Conservation (phyloP, 805 yeast species). For the Yarrowia sp. region DNA sequence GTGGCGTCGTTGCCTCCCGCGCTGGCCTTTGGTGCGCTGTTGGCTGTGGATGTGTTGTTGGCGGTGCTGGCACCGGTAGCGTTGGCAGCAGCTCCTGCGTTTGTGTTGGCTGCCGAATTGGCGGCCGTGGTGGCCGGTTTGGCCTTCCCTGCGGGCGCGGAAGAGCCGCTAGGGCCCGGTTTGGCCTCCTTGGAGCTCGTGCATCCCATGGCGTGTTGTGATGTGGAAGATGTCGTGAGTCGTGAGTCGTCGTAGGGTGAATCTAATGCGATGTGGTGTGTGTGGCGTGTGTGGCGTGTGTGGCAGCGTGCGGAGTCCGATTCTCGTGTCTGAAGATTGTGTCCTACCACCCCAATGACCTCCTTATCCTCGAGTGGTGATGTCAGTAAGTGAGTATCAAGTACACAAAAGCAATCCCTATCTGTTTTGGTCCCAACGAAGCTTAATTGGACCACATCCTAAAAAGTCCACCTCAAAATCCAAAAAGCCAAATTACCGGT, state of each 20-base stretch:
- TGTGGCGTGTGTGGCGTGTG: not conserved
- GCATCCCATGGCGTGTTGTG: slow-evolving; percentile 26
- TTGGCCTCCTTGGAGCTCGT: slow-evolving; percentile 34
- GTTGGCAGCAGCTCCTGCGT: not conserved
- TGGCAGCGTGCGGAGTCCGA: slow-evolving; percentile 2
- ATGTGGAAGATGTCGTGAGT: not conserved
- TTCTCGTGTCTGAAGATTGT: slow-evolving; percentile 10
- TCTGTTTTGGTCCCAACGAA: slow-evolving; percentile 34
- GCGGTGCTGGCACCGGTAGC: slow-evolving; percentile 1
- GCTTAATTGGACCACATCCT: slow-evolving; percentile 17
- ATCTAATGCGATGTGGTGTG: too few species aligned
- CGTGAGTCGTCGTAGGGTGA: too few species aligned
- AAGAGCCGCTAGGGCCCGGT: slow-evolving; percentile 6
- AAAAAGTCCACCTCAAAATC: slow-evolving; percentile 6
- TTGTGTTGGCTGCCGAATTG: not conserved
- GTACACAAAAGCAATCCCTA: slow-evolving; percentile 26
- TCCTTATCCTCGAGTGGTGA: slow-evolving; percentile 26
- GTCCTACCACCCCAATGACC: slow-evolving; percentile 32
- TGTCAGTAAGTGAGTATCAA: not conserved
- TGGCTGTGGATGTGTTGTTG: slow-evolving; percentile 6
- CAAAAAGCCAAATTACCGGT: not conserved
- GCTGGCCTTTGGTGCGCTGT: slow-evolving; percentile 4
- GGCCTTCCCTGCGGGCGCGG: slow-evolving; percentile 11
- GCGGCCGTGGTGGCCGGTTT: slow-evolving; percentile 4
- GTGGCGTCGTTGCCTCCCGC: slow-evolving; percentile 13